A percentile compares a stretch with the other conserved stretches of the same genome.
Evolutionary conservation across 2,329 filamentous ascomycete species (phyloP).

Genomic region (Epichloe gansuensis): DNA sequence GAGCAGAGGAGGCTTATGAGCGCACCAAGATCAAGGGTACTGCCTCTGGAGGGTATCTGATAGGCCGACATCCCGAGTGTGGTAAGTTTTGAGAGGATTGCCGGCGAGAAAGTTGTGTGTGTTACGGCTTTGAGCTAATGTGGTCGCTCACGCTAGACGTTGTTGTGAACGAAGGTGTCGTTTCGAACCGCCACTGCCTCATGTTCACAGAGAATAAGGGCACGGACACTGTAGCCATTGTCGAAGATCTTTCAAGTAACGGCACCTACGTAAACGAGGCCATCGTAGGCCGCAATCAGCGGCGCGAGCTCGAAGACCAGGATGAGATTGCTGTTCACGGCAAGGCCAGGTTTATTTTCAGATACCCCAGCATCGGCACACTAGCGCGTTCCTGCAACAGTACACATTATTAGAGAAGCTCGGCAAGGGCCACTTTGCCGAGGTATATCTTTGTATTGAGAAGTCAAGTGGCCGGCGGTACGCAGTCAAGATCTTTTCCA

Average conservation of each 20-base stretch:
- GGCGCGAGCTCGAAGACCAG: conserved; percentile 74
- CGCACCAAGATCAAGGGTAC: conserved; percentile 47
- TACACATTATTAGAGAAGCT: conserved; percentile 77
- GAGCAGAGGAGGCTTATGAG: conserved; percentile 50
- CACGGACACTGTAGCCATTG: conserved; percentile 52
- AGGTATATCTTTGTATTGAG: conserved; percentile 84
- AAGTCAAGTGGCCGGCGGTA: conserved; percentile 70
- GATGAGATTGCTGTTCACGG: conserved; percentile 85
- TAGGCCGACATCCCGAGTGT: conserved; percentile 89
- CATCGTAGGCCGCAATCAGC: conserved; percentile 81
- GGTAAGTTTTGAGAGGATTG: conserved; percentile 41
- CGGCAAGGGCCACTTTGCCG: conserved; percentile 90
- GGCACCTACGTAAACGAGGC: conserved; percentile 94
- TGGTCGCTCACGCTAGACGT: conserved; percentile 37
- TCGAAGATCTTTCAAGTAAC: conserved; percentile 92
- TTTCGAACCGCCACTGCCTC: conserved; percentile 77
- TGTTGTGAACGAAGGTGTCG: conserved; percentile 60
- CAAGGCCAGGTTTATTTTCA: conserved; percentile 79
- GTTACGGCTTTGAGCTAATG: not conserved
- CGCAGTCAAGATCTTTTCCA: conserved; percentile 92
- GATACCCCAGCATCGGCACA: conserved; percentile 64
- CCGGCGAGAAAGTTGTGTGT: not conserved
- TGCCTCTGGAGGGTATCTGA: conserved; percentile 72
- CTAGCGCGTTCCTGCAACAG: conserved; percentile 72
- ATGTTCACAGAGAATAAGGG: conserved; percentile 51